A percentile compares a stretch with the other conserved stretches of the same genome.
Evolutionary conservation across 345 rosid species (phyloP).

Genomic region (Abelmoschus esculentus): DNA sequence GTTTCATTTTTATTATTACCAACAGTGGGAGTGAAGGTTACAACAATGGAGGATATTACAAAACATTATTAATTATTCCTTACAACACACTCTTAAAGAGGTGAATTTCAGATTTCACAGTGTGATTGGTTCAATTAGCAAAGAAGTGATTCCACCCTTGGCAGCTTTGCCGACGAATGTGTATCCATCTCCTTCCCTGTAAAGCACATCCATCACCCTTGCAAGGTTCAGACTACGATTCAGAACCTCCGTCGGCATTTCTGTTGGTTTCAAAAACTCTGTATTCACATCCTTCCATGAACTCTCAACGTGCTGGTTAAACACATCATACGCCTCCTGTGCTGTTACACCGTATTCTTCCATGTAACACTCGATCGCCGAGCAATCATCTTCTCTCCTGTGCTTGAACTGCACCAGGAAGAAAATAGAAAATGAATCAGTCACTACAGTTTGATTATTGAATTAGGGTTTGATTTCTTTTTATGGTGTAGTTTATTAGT

Average conservation of each 20-base stretch:
- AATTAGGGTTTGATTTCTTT: too few species aligned
- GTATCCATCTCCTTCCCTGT: not conserved
- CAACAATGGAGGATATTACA: too few species aligned
- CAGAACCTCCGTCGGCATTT: not conserved
- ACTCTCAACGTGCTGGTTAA: not conserved
- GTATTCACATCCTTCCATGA: not conserved
- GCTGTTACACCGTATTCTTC: not conserved
- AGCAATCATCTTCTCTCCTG: not conserved
- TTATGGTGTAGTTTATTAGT: not conserved
- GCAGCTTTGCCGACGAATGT: not conserved
- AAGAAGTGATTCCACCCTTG: not conserved
- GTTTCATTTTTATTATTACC: too few species aligned
- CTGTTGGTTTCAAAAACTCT: not conserved
- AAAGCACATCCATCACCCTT: not conserved
- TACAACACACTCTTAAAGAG: not conserved
- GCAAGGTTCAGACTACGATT: not conserved
- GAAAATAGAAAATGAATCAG: too few species aligned
- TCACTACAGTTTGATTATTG: too few species aligned
- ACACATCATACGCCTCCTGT: not conserved
- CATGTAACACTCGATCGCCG: not conserved
- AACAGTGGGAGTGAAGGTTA: too few species aligned
- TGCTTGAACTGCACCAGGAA: not conserved
- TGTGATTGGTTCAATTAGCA: not conserved
- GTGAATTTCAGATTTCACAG: not conserved
- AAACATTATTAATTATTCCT: not conserved